A percentile compares a stretch with the other conserved stretches of the same genome.
These are phyloP conservation scores for Kuraishia cidri DNA, from an alignment of 805 yeast species.

Conservation along the genomic window DNA sequence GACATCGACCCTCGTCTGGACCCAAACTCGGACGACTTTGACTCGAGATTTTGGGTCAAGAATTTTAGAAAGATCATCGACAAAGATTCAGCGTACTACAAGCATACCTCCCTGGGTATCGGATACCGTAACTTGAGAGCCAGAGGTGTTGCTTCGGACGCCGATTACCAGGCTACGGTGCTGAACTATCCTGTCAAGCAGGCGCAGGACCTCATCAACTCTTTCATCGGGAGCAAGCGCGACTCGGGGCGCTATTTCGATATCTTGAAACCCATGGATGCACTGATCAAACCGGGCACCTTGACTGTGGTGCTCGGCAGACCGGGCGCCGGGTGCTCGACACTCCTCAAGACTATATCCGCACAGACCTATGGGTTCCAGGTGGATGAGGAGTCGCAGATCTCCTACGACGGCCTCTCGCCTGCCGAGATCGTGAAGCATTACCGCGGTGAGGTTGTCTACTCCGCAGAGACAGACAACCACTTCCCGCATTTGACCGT, in stretches of 20 bases:
- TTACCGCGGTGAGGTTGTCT: constrained; percentile 62
- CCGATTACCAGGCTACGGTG: constrained; percentile 58
- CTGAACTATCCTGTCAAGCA: constrained; percentile 30
- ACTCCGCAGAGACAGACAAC: constrained; percentile 58
- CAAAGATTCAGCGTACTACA: constrained; percentile 53
- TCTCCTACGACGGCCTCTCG: constrained; percentile 48
- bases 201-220: constrained; percentile 16
- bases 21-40: constrained; percentile 50
- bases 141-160: constrained; percentile 56
- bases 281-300: constrained; percentile 51
- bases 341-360: constrained; percentile 51
- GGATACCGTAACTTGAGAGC: constrained; percentile 52
- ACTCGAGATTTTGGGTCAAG: constrained; percentile 59
- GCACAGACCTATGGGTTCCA: constrained; percentile 53
- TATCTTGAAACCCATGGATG: constrained; percentile 61
- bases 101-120: constrained; percentile 51
- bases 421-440: constrained; percentile 39
- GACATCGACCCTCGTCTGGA: constrained; percentile 36
- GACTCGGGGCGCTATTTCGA: constrained; percentile 27
- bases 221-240: constrained; percentile 16
- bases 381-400: constrained; percentile 32
- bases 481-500: constrained; percentile 67
- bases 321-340: constrained; percentile 79
- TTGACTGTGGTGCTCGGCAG: constrained; percentile 67
- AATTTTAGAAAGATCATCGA: constrained; percentile 45